A percentile compares a stretch with the other conserved stretches of the same genome.
Conservation (phyloP, 768 basidiomycete genomes). For the Trametes villosa region DNA sequence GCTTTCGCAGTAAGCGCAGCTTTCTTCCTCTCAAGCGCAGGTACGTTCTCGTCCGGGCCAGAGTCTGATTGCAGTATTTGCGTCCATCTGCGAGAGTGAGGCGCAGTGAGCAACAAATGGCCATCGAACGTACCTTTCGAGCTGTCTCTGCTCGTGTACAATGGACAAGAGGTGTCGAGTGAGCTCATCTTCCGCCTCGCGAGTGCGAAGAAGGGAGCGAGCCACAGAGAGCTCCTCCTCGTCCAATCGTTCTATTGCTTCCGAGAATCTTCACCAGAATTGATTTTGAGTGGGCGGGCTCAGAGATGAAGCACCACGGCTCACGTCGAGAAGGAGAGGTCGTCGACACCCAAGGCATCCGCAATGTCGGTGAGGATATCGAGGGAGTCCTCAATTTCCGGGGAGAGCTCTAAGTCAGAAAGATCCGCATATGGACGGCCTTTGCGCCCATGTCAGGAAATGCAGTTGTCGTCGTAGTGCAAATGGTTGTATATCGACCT, state of each 20-base stretch:
- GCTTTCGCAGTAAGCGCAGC: conserved; percentile 49
- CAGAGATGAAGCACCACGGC: not conserved
- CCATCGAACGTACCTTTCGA: conserved; percentile 46
- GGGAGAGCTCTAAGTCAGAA: not conserved
- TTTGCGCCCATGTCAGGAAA: not conserved
- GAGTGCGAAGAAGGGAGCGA: conserved; percentile 40
- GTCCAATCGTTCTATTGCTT: conserved; percentile 41
- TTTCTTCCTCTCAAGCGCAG: conserved; percentile 43
- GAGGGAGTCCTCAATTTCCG: not conserved
- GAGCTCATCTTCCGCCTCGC: conserved; percentile 44
- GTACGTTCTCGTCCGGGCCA: conserved; percentile 32
- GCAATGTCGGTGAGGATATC: conserved; percentile 18
- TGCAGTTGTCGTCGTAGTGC: not conserved
- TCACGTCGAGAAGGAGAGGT: conserved; percentile 23
- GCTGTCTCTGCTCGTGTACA: conserved; percentile 41
- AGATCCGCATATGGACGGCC: not conserved
- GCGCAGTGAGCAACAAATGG: too few relatives aligned
- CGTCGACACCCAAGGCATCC: conserved; percentile 20
- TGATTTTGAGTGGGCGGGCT: not conserved
- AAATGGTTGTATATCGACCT: not conserved
- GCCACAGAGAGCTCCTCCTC: conserved; percentile 36
- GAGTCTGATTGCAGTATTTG: conserved; percentile 32
- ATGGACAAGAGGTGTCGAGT: conserved; percentile 37
- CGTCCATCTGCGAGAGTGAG: conserved; percentile 40
- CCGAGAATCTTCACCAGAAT: conserved; percentile 39